These are phyloP conservation scores for Capronia epimyces DNA, from an alignment of 2,329 filamentous ascomycete genomes.

Conservation along the genomic window DNA sequence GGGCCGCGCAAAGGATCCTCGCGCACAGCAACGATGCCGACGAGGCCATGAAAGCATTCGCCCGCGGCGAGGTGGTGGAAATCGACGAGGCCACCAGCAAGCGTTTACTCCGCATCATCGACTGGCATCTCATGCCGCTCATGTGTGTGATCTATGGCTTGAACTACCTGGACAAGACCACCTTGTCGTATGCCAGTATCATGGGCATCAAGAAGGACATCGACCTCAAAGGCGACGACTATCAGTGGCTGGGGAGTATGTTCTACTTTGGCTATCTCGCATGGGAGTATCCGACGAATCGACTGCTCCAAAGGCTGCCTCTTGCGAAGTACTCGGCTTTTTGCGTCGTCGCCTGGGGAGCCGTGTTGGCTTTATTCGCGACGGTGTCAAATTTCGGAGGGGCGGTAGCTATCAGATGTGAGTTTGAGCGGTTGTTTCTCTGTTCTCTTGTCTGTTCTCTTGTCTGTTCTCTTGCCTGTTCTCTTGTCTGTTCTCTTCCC, in stretches of 20 bases:
- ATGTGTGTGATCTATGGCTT: constrained; percentile 55
- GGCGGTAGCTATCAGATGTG: constrained; percentile 54
- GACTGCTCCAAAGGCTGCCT: constrained; percentile 58
- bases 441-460: background rate
- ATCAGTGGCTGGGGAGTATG: constrained; percentile 46
- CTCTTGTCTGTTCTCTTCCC: too few relatives aligned
- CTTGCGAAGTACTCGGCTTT: constrained; percentile 62
- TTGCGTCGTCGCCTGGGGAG: constrained; percentile 61
- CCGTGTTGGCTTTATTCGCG: constrained; percentile 57
- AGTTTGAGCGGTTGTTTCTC: constrained; percentile 4
- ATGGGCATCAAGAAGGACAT: constrained; percentile 50
- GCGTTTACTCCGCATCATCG: constrained; percentile 56
- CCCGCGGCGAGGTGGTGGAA: constrained; percentile 47
- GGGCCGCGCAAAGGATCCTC: constrained; percentile 35
- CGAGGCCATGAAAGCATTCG: constrained; percentile 56
- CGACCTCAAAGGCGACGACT: constrained; percentile 41
- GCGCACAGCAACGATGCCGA: constrained; percentile 56
- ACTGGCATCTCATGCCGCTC: constrained; percentile 57
- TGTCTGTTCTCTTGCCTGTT: background rate
- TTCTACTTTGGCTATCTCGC: constrained; percentile 43
- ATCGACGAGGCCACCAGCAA: constrained; percentile 55
- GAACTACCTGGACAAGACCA: constrained; percentile 50
- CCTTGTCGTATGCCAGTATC: constrained; percentile 49
- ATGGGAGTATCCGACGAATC: constrained; percentile 63
- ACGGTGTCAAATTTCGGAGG: constrained; percentile 56